These are phyloP conservation scores for Actinomucor elegans DNA, from an alignment of 371 early-diverging fungal genomes.

Conservation along the genomic window DNA sequence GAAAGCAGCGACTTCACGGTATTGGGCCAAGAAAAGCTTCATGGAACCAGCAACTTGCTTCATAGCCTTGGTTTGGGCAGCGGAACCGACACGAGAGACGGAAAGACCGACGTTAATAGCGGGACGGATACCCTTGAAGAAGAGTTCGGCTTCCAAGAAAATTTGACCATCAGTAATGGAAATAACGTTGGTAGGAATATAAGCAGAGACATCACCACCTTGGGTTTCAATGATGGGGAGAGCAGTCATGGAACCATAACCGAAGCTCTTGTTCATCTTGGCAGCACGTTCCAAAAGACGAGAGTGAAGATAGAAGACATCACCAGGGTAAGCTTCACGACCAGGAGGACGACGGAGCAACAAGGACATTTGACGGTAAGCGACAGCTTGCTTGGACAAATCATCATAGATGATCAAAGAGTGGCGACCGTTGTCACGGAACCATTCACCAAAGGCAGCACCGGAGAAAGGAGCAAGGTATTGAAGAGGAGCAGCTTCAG, in stretches of 20 bases:
- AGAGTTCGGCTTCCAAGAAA: conserved; percentile 95
- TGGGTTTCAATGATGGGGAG: conserved; percentile 97
- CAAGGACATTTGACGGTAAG: conserved; percentile 97
- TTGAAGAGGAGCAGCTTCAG: conserved; percentile 94
- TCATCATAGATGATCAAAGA: conserved; percentile 94
- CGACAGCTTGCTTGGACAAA: conserved; percentile 97
- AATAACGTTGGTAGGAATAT: conserved; percentile 98
- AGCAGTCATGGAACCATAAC: conserved; percentile 93
- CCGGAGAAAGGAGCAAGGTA: conserved; percentile 96
- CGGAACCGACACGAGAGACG: conserved; percentile 97
- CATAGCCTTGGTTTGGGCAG: conserved; percentile 98
- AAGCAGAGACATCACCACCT: conserved; percentile 98
- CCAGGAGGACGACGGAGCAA: conserved; percentile 97
- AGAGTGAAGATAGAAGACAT: conserved; percentile 97
- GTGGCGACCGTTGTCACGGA: conserved; percentile 97
- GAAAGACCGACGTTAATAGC: conserved; percentile 98
- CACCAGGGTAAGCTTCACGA: conserved; percentile 98
- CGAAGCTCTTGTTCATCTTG: conserved; percentile 93
- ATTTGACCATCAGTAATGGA: conserved; percentile 94
- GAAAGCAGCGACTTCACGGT: conserved; percentile 98
- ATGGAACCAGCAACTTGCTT: conserved; percentile 97
- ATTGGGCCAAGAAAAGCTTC: conserved; percentile 97
- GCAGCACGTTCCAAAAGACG: conserved; percentile 96
- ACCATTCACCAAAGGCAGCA: conserved; percentile 92
- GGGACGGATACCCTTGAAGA: conserved; percentile 98